Base-by-base conservation (phyloP, 75 land plant genomes). In the Adiantum capillusveneris region DNA sequence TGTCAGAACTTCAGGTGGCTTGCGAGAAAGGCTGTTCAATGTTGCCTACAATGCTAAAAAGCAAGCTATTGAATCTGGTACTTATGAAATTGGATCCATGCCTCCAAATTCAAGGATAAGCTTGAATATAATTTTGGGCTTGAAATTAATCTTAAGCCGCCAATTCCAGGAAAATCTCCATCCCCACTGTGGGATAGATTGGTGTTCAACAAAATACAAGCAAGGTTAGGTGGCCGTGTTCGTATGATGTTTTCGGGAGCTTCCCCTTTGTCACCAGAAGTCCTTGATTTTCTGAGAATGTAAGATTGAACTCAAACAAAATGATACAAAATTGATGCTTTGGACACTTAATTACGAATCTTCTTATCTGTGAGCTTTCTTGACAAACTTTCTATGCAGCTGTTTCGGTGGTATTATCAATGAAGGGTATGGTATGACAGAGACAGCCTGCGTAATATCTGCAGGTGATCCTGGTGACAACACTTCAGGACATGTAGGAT, bases 351-450 rank as follows among this genome's bases (percentile, higher is more conserved):
- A 39, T 39, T 13, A 39, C 42, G 42, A 39, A 39, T 39, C 42
- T 39, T 13, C 7, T 7, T 39, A 13, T 39, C n/a, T n/a, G n/a
- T n/a, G n/a, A n/a, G n/a, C n/a, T n/a, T n/a, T n/a, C n/a, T n/a
- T n/a, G n/a, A n/a, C 37, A 5, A 9, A 34, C 25, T 5, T 11
- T 58, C 51, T 39, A 46, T 65, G 49, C 81, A 94, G 99, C 57
- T 90, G 97, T 74, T 90, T 95, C 79, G 92, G 99, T 34, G 77
- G 97, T 28, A 62, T 19, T 41, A 78, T 95, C 2, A 16, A 75
- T 42, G 99, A 95, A 80, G 99, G 99, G 27, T 95, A 95, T 81
- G 99, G 99, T 29, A 95, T 95, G 99, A 95, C 99, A 27, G 99
- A 95, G 48, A 82, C 89, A 31, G 77, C 99, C n/a, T 95, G 99